Percentiles rank a stretch among this genome's conserved stretches.
These are phyloP conservation scores for Teunomyces aglyptinius DNA, from an alignment of 805 yeast species.

Conservation along the genomic window DNA sequence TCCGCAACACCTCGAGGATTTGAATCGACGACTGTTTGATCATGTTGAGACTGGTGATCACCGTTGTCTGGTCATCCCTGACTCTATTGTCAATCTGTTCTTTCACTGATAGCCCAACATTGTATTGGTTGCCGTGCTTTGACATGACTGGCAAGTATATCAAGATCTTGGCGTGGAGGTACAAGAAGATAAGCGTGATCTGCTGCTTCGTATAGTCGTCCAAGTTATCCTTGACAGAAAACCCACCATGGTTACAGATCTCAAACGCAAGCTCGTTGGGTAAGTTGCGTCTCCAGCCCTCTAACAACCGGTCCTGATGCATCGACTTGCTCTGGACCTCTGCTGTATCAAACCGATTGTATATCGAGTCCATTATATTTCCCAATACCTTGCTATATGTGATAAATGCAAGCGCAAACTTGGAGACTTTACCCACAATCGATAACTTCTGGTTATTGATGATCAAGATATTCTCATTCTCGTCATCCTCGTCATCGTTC, in stretches of 20 bases:
- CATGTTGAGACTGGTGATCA: constrained; percentile 57
- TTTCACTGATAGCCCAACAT: constrained; percentile 40
- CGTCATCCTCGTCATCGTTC: constrained; percentile 38
- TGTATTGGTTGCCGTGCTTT: constrained; percentile 40
- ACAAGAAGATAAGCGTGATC: constrained; percentile 48
- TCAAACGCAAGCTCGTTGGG: constrained; percentile 63
- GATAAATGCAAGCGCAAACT: constrained; percentile 61
- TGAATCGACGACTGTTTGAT: constrained; percentile 68
- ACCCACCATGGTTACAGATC: constrained; percentile 61
- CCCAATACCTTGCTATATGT: constrained; percentile 73
- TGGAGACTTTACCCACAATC: constrained; percentile 68
- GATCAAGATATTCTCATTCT: constrained; percentile 55
- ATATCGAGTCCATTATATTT: constrained; percentile 65
- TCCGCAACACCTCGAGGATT: constrained; percentile 52
- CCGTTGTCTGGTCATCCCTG: constrained; percentile 28
- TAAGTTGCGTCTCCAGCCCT: constrained; percentile 73
- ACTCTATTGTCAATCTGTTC: constrained; percentile 37
- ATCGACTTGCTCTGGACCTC: constrained; percentile 28
- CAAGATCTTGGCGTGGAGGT: constrained; percentile 42
- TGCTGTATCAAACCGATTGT: constrained; percentile 50
- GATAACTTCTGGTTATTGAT: constrained; percentile 59
- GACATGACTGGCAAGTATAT: constrained; percentile 43
- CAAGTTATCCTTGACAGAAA: constrained; percentile 33
- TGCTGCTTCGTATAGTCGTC: constrained; percentile 42
- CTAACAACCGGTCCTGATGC: constrained; percentile 62